Base-by-base conservation (phyloP, 1,284 basidiomycete species). In the Naganishia sp. region DNA sequence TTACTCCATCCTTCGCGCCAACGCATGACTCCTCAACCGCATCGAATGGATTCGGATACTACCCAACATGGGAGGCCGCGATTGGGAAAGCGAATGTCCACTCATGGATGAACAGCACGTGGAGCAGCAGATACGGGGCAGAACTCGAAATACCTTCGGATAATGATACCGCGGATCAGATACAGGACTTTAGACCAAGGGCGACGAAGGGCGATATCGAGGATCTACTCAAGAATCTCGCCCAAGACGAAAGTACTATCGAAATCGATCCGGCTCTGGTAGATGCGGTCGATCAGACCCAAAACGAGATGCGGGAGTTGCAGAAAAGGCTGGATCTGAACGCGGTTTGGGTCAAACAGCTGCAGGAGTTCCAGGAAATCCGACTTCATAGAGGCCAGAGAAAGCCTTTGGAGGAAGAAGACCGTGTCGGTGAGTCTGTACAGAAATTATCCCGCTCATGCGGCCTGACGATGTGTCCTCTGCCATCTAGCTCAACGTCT, bases 1-100 rank as follows among this genome's bases (percentile, higher is more conserved):
- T 68, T 49, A 68, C 59, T 7, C 68, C 68, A 3, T 66, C 68
- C 2, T 68, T 68, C 42, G 68, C 68, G 2, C 68, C 68, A 4
- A 68, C 68, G n/a, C 55, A 65, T 23, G 68, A 68, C n/a, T 68
- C 68, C 23, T 63, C 64, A 2, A 23, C 25, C 21, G 64, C 48
- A 9, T 44, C 63, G 25, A 55, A 49, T 15, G 68, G 64, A 42
- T 68, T 64, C 56, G 59, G 54, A 6, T 68, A 63, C 33, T 59
- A 66, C 33, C 50, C 23, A 4, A 68, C 64, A 6, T 36, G 65
- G 53, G 59, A 63, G 15, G 64, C 68, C 18, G 55, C 52, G 25
- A 54, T 45, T 10, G 53, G 53, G 18, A 48, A 45, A 11, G 31
- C 45, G 13, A 36, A 54, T 18, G 25, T 39, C n/a, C 54, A 57